phyloP scores from a whole-genome alignment of 148 eudicot species.

The Linanthus parryae region DNA sequence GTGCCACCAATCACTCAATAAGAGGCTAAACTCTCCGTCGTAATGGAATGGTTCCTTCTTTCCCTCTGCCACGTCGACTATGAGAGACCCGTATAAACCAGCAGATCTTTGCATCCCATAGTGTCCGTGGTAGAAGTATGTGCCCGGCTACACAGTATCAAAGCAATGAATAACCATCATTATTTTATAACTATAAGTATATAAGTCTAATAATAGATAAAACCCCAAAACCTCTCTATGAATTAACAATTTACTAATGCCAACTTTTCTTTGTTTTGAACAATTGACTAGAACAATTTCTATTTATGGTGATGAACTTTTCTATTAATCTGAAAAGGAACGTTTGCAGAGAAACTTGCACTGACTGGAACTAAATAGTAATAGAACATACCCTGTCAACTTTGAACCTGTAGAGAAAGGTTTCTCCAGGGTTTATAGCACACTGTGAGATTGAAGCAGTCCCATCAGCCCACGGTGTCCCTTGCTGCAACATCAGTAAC shows the following conservation, averaged over 20 bases:
- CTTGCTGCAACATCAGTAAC: no score
- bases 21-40: slow-evolving; percentile 59
- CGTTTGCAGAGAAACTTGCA: no score
- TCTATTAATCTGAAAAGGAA: no score
- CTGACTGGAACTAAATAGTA: no score
- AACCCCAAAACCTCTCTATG: no score
- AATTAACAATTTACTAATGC: no score
- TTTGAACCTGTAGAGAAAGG: slow-evolving; percentile 48
- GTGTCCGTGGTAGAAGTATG: slow-evolving; percentile 86
- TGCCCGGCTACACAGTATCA: slow-evolving; percentile 75
- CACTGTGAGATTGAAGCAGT: slow-evolving; percentile 78
- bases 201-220: no score
- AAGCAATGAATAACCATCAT: no score
- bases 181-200: no score
- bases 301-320: no score
- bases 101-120: slow-evolving; percentile 90
- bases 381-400: slow-evolving; percentile 82
- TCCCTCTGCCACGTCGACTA: slow-evolving; percentile 60
- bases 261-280: no score
- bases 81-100: slow-evolving; percentile 70
- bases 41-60: slow-evolving; percentile 49
- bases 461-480: slow-evolving; percentile 94
- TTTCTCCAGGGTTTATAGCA: slow-evolving; percentile 66
- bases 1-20: slow-evolving; percentile 89
- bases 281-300: no score